phyloP scores from a whole-genome alignment of 2,329 filamentous ascomycete genomes.

The Fusarium sp. region DNA sequence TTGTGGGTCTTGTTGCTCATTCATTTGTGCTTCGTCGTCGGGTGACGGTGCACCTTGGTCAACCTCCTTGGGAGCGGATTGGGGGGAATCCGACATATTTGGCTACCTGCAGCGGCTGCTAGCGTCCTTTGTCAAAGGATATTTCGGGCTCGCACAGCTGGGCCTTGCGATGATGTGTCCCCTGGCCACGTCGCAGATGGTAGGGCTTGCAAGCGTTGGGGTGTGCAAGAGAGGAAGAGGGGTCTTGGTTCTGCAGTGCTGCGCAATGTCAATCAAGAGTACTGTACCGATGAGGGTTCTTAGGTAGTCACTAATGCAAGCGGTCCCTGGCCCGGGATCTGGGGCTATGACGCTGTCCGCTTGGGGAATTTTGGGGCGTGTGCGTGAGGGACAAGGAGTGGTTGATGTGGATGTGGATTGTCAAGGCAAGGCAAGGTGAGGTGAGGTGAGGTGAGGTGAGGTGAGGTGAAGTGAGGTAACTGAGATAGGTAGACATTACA shows the following conservation, averaged over 20 bases:
- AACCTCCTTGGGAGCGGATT: slow-evolving; percentile 95
- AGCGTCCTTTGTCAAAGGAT: slow-evolving; percentile 69
- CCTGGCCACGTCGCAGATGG: slow-evolving; percentile 72
- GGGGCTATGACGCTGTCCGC: slow-evolving; percentile 60
- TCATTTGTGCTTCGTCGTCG: slow-evolving; percentile 95
- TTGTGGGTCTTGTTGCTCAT: slow-evolving; percentile 85
- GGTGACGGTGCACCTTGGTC: slow-evolving; percentile 93
- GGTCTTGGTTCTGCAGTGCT: slow-evolving; percentile 65
- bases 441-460: slow-evolving; percentile 12
- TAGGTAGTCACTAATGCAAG: slow-evolving; percentile 48
- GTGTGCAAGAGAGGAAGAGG: slow-evolving; percentile 45
- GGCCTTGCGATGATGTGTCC: slow-evolving; percentile 69
- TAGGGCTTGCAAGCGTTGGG: slow-evolving; percentile 66
- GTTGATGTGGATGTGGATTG: slow-evolving; percentile 38
- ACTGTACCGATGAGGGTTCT: slow-evolving; percentile 49
- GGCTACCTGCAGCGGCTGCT: slow-evolving; percentile 76
- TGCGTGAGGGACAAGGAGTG: slow-evolving; percentile 43
- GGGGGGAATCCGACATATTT: slow-evolving; percentile 90
- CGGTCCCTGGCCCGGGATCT: slow-evolving; percentile 55
- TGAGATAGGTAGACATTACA: slow-evolving; percentile 16
- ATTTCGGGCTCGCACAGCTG: slow-evolving; percentile 69
- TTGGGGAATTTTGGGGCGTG: slow-evolving; percentile 46
- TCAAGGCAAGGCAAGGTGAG: slow-evolving; percentile 28
- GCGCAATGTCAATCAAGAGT: slow-evolving; percentile 68
- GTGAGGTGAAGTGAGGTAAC: too few species aligned